phyloP scores from a whole-genome alignment of 768 basidiomycete species.

The Vishniacozyma victoriae region DNA sequence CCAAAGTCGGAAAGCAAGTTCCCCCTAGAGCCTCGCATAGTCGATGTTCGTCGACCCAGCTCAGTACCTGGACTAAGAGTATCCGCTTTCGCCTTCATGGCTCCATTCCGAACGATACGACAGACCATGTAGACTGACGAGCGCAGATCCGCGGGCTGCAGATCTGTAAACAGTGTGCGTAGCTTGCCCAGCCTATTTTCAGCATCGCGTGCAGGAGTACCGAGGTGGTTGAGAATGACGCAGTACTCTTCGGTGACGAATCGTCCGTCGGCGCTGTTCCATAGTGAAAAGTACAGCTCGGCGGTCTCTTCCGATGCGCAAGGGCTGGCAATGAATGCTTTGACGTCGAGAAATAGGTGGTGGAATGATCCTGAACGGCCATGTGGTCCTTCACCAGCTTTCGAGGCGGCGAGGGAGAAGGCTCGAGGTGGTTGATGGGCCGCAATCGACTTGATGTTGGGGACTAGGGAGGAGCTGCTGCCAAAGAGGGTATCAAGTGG shows the following conservation, averaged over 20 bases:
- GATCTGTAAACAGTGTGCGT: slow-evolving; percentile 81
- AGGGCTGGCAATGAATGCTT: slow-evolving; percentile 83
- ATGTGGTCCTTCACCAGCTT: background rate
- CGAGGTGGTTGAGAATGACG: slow-evolving; percentile 82
- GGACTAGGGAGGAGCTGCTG: slow-evolving; percentile 10
- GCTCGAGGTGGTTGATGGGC: background rate
- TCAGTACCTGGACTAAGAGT: slow-evolving; percentile 50
- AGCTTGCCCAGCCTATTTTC: slow-evolving; percentile 60
- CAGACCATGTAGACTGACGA: slow-evolving; percentile 86
- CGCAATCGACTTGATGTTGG: slow-evolving; percentile 1
- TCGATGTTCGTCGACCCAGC: slow-evolving; percentile 55
- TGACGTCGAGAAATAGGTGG: slow-evolving; percentile 82
- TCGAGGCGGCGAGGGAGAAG: slow-evolving; percentile 5
- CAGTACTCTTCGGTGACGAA: slow-evolving; percentile 94
- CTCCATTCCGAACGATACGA: slow-evolving; percentile 79
- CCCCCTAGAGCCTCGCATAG: slow-evolving; percentile 52
- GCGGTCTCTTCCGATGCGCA: slow-evolving; percentile 87
- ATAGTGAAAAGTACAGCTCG: slow-evolving; percentile 89
- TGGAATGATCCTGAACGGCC: slow-evolving; percentile 61
- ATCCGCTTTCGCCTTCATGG: slow-evolving; percentile 67
- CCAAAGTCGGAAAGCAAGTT: slow-evolving; percentile 20
- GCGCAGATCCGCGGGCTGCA: slow-evolving; percentile 77
- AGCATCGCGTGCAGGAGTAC: slow-evolving; percentile 48
- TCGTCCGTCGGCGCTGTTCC: slow-evolving; percentile 68
- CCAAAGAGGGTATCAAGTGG: slow-evolving; percentile 33